Base-by-base conservation (phyloP, 176 grass and related monocot genomes). In the Eremochloa ophiuroides region DNA sequence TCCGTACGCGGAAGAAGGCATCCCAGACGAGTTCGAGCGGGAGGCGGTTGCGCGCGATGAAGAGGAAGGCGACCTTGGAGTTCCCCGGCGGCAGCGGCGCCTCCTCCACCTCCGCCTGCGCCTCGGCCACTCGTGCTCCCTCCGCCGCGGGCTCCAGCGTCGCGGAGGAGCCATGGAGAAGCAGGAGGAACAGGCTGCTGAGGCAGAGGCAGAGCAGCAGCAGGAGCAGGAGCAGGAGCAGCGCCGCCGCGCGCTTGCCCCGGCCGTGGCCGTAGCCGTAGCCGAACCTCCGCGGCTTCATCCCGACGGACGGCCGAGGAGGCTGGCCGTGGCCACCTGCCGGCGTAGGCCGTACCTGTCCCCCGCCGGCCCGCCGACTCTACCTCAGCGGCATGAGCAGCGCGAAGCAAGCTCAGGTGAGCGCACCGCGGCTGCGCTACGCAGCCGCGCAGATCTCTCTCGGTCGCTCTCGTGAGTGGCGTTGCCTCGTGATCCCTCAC, bases 21-120 rank as follows among this genome's bases (percentile, higher is more conserved):
- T 99, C 88, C 96, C 96, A 99, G 75, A 99, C 77, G 82, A 95
- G 82, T 38, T 99, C 96, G 66, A 99, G 84, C 43, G 96, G 88
- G 85, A 95, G 91, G 66, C 96, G 91, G 80, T 99, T 99, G 82
- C 96, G 85, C 48, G 96, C 91, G 51, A 99, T 95, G 79, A 99
- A 99, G 47, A 99, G 88, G 81, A 99, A 99, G 15, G 93, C 91
- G 29, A 99, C 77, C 79, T 87, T 90, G 20, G 88, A 31, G 75
- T 89, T 95, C 62, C 75, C 66, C 48, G 67, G 73, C 56, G 85
- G 85, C 78, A 87, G 76, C 58, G 85, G 89, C 56, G 85, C 77
- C 88, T 86, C 83, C 79, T 90, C 88, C 73, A 90, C 88, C 83
- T 86, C 88, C 17, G 83, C 88, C 38, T 25, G 34, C 11, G 60